These are phyloP conservation scores for Pascua guehoae DNA, from an alignment of 1,284 basidiomycete species.

Conservation along the genomic window DNA sequence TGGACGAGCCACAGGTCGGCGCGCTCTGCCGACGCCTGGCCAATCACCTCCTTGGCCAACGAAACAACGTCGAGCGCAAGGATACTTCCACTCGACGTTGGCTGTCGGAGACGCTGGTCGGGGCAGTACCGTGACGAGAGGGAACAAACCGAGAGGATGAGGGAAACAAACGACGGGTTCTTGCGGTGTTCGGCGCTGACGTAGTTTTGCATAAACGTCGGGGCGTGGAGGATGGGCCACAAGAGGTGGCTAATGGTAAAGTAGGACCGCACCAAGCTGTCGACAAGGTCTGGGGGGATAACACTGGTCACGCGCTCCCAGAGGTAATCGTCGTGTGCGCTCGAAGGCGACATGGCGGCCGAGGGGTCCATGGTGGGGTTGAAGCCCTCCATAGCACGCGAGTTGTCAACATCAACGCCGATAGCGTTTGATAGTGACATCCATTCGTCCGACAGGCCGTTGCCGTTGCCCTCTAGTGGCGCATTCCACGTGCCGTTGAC, in stretches of 20 bases:
- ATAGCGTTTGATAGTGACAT: conserved; percentile 32
- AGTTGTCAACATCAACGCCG: conserved; percentile 24
- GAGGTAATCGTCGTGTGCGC: conserved; percentile 17
- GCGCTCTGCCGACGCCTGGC: conserved; percentile 21
- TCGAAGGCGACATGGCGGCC: conserved; percentile 14
- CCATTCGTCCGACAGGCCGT: conserved; percentile 29
- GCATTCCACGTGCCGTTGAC: conserved; percentile 17
- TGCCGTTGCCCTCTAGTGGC: conserved; percentile 14
- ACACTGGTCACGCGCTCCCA: conserved; percentile 26
- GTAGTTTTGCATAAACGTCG: conserved; percentile 31
- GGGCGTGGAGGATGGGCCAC: conserved; percentile 36
- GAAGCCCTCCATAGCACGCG: conserved; percentile 8
- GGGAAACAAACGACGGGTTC: conserved; percentile 32
- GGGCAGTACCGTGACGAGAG: conserved; percentile 33
- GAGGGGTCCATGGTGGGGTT: not conserved
- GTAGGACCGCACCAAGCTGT: conserved; percentile 29
- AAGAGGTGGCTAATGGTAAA: conserved; percentile 35
- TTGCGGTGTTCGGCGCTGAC: conserved; percentile 19
- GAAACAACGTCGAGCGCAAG: conserved; percentile 19
- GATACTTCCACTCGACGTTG: conserved; percentile 9
- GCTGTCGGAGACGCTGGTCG: conserved; percentile 19
- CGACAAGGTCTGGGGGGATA: conserved; percentile 24
- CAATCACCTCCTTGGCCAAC: conserved; percentile 20
- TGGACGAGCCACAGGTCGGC: conserved; percentile 30
- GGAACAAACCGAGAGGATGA: conserved; percentile 31